Evolutionary conservation across 306 rosid genomes (phyloP).

Genomic region (Quercus agrifolia): DNA sequence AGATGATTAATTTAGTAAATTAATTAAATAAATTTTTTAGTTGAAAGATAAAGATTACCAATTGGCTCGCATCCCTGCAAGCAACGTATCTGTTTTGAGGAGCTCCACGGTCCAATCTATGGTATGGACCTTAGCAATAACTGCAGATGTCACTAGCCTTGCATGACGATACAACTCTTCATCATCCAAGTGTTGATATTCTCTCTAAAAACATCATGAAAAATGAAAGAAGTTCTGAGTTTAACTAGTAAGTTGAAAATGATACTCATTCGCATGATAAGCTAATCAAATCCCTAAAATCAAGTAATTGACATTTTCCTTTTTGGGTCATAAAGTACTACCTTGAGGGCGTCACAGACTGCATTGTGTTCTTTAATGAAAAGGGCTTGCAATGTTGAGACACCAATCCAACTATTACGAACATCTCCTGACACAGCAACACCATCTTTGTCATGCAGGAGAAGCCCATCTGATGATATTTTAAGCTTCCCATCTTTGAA

Average conservation of each 20-base stretch:
- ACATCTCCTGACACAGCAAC: slow-evolving; percentile 49
- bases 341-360: slow-evolving; percentile 58
- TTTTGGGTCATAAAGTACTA: background rate
- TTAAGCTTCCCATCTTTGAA: slow-evolving; percentile 58
- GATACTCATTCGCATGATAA: background rate
- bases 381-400: slow-evolving; percentile 53
- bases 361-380: slow-evolving; percentile 56
- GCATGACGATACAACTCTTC: slow-evolving; percentile 54
- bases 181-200: slow-evolving; percentile 32
- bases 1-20: background rate
- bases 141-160: slow-evolving; percentile 65
- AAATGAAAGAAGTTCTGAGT: background rate
- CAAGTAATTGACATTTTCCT: no score
- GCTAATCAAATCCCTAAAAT: no score
- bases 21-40: background rate
- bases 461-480: slow-evolving; percentile 41
- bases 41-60: slow-evolving; percentile 31
- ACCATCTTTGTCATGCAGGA: slow-evolving; percentile 45
- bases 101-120: slow-evolving; percentile 75
- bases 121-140: slow-evolving; percentile 60
- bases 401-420: slow-evolving; percentile 65
- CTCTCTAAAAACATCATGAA: slow-evolving; percentile 12
- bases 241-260: background rate
- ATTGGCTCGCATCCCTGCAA: slow-evolving; percentile 53
- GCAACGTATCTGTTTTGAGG: slow-evolving; percentile 55